Evolutionary conservation across 768 basidiomycete genomes (phyloP), one percentile per base, ranked within the genome.

Genomic region (Suillus cothurnatus): DNA sequence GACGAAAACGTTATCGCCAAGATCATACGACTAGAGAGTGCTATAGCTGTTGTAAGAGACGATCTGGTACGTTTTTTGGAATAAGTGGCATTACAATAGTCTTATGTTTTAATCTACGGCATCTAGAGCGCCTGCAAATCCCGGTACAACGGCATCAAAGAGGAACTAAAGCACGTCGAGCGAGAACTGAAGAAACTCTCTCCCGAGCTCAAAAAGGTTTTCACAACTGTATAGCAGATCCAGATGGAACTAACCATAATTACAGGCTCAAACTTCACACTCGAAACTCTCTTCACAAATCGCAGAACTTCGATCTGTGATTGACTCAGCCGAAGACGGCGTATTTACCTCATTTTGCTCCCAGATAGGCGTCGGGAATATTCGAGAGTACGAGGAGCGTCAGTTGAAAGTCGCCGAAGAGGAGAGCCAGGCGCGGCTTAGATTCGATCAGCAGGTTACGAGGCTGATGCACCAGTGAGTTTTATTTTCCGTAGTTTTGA

Each of bases 361-460:
- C 43, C 85, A 87, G 69, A 95, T 98, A 68, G 85, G 87, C 12
- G 89, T 97, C 8, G 75, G 78, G 19, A 89, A 89, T 76, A 95
- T 99, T 67, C 87, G 96, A 31, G 94, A 96, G 70, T 99, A 96
- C 73, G 97, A 99, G 77, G 92, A 94, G 73, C 87, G 91, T 26
- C 94, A 97, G 72, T 81, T 98, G 36, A 92, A 90, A 75, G 86
- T 93, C 26, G 94, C 93, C 0, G 90, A 95, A 76, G 92, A 92
- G 70, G 94, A 95, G 75, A 92, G 87, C 71, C 93, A 92, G 70
- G 92, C 92, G 8, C 80, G 93, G 64, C 78, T 95, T 68, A 84
- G 90, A 56, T 97, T 88, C 69, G 90, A 95, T 68, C 92, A 89
- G 6, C 94, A 96, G 74, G 91, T 96, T 65, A 89, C 91, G 0